A percentile compares a stretch with the other conserved stretches of the same genome.
Evolutionary conservation across 805 yeast species (phyloP).

Genomic region (Candida quercuum): DNA sequence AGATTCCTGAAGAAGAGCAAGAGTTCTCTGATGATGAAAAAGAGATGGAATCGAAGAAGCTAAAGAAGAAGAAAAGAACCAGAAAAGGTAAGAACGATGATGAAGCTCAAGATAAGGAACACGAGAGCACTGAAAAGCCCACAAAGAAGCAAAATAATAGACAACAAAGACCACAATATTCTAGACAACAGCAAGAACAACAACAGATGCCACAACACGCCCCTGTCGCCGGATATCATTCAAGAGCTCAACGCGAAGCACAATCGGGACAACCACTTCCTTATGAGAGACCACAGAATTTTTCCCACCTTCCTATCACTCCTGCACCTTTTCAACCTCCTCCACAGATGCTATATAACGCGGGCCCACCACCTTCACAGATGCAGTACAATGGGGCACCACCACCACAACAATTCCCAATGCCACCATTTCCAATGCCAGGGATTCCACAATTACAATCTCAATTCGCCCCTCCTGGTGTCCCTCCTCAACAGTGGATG

Average conservation of each 20-base stretch:
- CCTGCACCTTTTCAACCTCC: slow-evolving; percentile 17
- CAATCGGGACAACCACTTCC: slow-evolving; percentile 6
- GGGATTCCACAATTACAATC: slow-evolving; percentile 9
- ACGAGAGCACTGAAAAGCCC: not conserved
- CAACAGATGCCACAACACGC: not conserved
- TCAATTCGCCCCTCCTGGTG: slow-evolving; percentile 9
- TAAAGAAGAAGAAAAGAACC: slow-evolving; percentile 51
- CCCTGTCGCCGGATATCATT: slow-evolving; percentile 11
- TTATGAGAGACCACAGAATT: slow-evolving; percentile 12
- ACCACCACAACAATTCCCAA: slow-evolving; percentile 2
- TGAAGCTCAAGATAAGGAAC: slow-evolving; percentile 3
- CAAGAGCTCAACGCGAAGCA: slow-evolving; percentile 23
- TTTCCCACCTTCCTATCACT: slow-evolving; percentile 11
- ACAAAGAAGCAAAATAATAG: slow-evolving; percentile 3
- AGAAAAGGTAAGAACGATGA: slow-evolving; percentile 20
- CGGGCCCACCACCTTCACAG: slow-evolving; percentile 21
- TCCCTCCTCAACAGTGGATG: slow-evolving; percentile 30
- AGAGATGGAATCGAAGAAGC: slow-evolving; percentile 65
- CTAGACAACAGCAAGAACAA: not conserved
- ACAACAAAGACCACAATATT: not conserved
- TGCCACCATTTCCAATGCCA: slow-evolving; percentile 16
- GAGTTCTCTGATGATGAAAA: slow-evolving; percentile 94
- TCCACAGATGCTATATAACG: slow-evolving; percentile 8
- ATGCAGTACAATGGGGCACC: slow-evolving; percentile 5
- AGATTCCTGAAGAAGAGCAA: slow-evolving; percentile 86